Base-by-base conservation (phyloP, 306 rosid genomes). In the Cucumis hystrix region DNA sequence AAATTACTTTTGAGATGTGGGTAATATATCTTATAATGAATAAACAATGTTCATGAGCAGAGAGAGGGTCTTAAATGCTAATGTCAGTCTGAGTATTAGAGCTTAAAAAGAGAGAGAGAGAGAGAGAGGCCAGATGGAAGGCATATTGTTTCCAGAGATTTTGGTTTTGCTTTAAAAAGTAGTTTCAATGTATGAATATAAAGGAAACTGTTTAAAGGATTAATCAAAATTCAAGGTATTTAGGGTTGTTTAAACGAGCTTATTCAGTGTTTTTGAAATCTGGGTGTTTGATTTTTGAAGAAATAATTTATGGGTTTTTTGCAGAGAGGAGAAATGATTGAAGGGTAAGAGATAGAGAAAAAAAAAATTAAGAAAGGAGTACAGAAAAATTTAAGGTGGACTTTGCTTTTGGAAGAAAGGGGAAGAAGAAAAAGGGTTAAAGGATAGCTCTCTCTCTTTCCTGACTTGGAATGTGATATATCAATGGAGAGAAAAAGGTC, bases 401-500 rank as follows among this genome's bases (percentile, higher is more conserved):
- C 7, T 70, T 45, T 23, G 75, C 40, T 45, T 70, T 70, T 43
- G 58, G 40, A 70, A 70, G 58, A 47, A 47, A 47, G 40, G 40
- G 30, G 35, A 14, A 13, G 14, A 47, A 28, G 13, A 25, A 71
- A 71, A 71, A 70, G 58, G 14, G 6, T 63, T 45, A 23, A 30
- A 66, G 4, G 51, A 66, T 39, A 9, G 52, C n/a, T 20, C 10
- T 67, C n/a, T 20, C 10, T 67, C 41, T 51, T 47, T 35, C 79
- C 97, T 94, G 96, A 89, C 93, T 90, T 82, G 84, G 97, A 91
- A 85, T 54, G 94, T 84, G 98, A 94, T 90, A 88, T 90, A 88
- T 91, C 94, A 70, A 79, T 78, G 86, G 83, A 88, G 80, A 80
- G 85, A 87, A 88, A 81, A 82, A 85, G 87, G 86, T 75, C 85